Evolutionary conservation across 2,329 filamentous ascomycete species (phyloP).

Genomic region (Calonectria hawksworthii): DNA sequence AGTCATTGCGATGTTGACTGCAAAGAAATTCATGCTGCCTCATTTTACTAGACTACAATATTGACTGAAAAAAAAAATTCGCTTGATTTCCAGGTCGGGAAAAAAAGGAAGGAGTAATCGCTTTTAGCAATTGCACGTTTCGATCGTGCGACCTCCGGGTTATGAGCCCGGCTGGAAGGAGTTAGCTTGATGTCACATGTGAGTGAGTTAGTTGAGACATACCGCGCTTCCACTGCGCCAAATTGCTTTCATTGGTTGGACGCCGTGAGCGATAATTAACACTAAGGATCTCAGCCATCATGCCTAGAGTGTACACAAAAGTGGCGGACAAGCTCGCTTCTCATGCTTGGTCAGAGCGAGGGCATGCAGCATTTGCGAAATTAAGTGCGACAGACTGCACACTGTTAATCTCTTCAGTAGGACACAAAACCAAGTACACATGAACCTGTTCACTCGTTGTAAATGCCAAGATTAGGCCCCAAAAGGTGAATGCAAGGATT

Average conservation of each 20-base stretch:
- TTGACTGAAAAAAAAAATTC: neutral
- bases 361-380: neutral
- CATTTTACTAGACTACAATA: neutral
- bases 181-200: neutral
- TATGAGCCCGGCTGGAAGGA: slow-evolving; percentile 4
- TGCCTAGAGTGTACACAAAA: neutral
- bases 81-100: too few relatives aligned
- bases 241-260: slow-evolving; percentile 14
- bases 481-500: neutral
- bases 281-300: neutral
- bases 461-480: neutral
- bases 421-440: neutral
- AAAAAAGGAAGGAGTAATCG: neutral
- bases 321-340: neutral
- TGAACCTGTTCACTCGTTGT: neutral
- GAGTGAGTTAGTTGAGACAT: neutral
- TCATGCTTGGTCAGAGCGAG: neutral
- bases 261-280: neutral
- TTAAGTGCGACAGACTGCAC: neutral
- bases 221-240: slow-evolving; percentile 13
- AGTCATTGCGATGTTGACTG: neutral
- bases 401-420: neutral
- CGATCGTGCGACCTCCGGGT: slow-evolving; percentile 13
- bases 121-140: neutral
- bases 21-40: neutral